Percentiles rank a stretch among this genome's conserved stretches.
Conservation (phyloP, 2,329 filamentous ascomycete species). For the Colletotrichum paranaense region DNA sequence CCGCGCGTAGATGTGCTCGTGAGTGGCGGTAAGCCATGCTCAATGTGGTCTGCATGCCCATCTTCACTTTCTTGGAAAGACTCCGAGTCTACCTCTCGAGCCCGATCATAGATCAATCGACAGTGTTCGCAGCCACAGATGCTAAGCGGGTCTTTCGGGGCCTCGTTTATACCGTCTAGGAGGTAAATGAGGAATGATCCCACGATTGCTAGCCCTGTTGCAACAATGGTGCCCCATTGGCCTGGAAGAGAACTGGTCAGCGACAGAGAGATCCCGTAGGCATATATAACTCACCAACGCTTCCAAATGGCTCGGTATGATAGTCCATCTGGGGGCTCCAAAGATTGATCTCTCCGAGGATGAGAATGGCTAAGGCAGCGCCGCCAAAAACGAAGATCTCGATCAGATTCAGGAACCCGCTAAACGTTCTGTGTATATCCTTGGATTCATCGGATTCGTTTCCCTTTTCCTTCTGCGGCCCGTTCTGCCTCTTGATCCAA, state of each 20-base stretch:
- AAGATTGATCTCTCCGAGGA: slow-evolving; percentile 73
- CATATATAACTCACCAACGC: slow-evolving; percentile 58
- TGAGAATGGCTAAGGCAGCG: slow-evolving; percentile 68
- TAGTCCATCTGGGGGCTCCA: slow-evolving; percentile 66
- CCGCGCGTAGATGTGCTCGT: neutral
- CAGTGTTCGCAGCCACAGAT: slow-evolving; percentile 13
- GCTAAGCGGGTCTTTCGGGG: slow-evolving; percentile 32
- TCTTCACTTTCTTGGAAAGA: neutral
- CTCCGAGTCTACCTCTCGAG: neutral
- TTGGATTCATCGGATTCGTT: slow-evolving; percentile 66
- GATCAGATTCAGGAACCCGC: slow-evolving; percentile 63
- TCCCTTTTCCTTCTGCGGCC: slow-evolving; percentile 43
- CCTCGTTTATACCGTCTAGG: slow-evolving; percentile 44
- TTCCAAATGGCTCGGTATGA: slow-evolving; percentile 71
- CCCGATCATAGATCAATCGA: neutral
- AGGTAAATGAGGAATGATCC: slow-evolving; percentile 69
- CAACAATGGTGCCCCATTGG: slow-evolving; percentile 71
- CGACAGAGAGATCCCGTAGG: slow-evolving; percentile 38
- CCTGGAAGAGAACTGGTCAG: slow-evolving; percentile 45
- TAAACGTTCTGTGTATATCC: slow-evolving; percentile 67
- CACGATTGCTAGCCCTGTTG: slow-evolving; percentile 66
- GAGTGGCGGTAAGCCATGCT: neutral
- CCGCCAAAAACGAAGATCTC: slow-evolving; percentile 69
- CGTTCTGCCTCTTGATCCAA: slow-evolving; percentile 55
- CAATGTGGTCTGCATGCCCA: neutral